These are phyloP conservation scores for Phalaenopsis equestris DNA, from an alignment of 106 monocot species.

Conservation along the genomic window DNA sequence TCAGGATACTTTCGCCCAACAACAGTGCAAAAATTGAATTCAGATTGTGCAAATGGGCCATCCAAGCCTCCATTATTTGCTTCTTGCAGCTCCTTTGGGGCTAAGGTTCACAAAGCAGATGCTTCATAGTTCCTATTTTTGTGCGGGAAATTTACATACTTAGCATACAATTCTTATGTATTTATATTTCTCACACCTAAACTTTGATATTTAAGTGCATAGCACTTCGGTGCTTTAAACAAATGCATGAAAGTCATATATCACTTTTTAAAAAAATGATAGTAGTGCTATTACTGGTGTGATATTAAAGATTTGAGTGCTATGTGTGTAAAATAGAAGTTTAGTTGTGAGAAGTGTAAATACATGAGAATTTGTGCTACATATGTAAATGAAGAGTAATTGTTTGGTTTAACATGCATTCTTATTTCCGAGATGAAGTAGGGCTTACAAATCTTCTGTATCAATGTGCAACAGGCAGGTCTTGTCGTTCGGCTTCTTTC, in stretches of 20 bases:
- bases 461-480: constrained; percentile 2
- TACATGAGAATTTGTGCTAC: too few relatives aligned
- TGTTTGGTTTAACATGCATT: neutral
- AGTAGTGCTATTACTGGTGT: too few relatives aligned
- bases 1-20: constrained; percentile 25
- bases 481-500: constrained; percentile 3
- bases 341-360: too few relatives aligned
- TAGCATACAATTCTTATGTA: too few relatives aligned
- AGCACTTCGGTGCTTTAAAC: too few relatives aligned
- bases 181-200: too few relatives aligned
- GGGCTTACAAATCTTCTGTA: neutral
- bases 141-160: too few relatives aligned
- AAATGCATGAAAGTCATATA: too few relatives aligned
- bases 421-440: neutral
- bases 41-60: constrained; percentile 10
- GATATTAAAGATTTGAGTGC: too few relatives aligned
- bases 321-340: too few relatives aligned
- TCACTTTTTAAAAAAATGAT: too few relatives aligned
- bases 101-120: constrained; percentile 13
- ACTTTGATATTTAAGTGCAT: too few relatives aligned
- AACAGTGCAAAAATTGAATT: constrained; percentile 13
- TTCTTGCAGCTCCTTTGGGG: constrained; percentile 89
- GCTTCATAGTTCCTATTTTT: neutral
- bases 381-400: neutral
- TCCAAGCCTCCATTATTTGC: constrained; percentile 50